phyloP scores from a whole-genome alignment of 768 basidiomycete species.

The Trametes gibbosa region DNA sequence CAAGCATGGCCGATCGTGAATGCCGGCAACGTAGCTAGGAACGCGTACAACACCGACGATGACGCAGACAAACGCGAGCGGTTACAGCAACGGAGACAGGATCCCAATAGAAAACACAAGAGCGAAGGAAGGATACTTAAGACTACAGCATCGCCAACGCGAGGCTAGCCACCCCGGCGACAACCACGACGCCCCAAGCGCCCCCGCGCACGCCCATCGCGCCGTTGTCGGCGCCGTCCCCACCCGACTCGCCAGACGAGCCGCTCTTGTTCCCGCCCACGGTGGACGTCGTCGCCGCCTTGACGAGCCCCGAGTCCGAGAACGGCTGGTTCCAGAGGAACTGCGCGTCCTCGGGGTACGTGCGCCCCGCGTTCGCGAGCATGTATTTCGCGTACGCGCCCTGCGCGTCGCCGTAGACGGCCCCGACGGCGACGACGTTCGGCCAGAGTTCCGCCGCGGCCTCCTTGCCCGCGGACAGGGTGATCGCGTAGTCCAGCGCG shows the following conservation, averaged over 20 bases:
- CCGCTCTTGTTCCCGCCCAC: background rate
- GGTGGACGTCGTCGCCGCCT: background rate
- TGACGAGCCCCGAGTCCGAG: constrained; percentile 32
- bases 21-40: no score
- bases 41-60: no score
- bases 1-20: no score
- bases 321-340: constrained; percentile 59
- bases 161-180: background rate
- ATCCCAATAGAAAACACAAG: background rate
- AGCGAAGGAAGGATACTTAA: background rate
- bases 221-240: background rate
- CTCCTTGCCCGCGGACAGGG: constrained; percentile 36
- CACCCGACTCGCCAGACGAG: background rate
- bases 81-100: no score
- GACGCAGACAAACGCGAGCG: no score
- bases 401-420: constrained; percentile 59
- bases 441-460: constrained; percentile 50
- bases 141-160: background rate
- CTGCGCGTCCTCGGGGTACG: constrained; percentile 44
- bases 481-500: constrained; percentile 59
- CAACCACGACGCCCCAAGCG: background rate
- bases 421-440: constrained; percentile 52
- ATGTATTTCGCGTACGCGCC: constrained; percentile 54
- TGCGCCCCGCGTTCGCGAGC: constrained; percentile 30
- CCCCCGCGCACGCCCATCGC: background rate